These are phyloP conservation scores for Apiospora malaysiana DNA, from an alignment of 2,329 filamentous ascomycete genomes.

Conservation along the genomic window DNA sequence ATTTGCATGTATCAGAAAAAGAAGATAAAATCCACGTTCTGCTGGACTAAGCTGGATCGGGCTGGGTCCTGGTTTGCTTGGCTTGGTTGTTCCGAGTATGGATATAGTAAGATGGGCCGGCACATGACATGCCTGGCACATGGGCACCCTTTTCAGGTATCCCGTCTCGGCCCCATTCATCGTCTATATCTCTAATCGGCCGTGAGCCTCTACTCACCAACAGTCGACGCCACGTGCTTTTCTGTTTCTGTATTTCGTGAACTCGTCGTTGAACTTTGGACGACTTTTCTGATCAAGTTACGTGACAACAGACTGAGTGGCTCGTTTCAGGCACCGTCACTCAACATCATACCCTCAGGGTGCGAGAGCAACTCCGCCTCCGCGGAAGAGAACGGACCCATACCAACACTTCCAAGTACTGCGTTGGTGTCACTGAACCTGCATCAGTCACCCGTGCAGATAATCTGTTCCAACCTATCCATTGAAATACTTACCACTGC, in stretches of 20 bases:
- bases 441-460: background rate
- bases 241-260: background rate
- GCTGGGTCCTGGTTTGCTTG: background rate
- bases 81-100: slow-evolving; percentile 6
- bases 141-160: slow-evolving; percentile 20
- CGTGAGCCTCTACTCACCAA: slow-evolving; percentile 5
- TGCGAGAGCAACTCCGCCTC: background rate
- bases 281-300: background rate
- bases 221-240: slow-evolving; percentile 19
- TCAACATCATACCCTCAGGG: background rate
- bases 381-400: slow-evolving; percentile 4
- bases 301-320: background rate
- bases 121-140: slow-evolving; percentile 18
- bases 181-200: background rate
- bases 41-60: background rate
- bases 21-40: background rate
- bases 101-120: slow-evolving; percentile 3
- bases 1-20: background rate
- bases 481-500: slow-evolving; percentile 22
- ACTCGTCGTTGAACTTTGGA: background rate
- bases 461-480: background rate
- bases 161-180: slow-evolving; percentile 1
- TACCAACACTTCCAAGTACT: slow-evolving; percentile 8
- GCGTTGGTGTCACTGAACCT: background rate
- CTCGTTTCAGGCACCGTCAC: background rate